phyloP scores from a whole-genome alignment of 1,284 basidiomycete genomes.

The Gymnopus androsaceus region DNA sequence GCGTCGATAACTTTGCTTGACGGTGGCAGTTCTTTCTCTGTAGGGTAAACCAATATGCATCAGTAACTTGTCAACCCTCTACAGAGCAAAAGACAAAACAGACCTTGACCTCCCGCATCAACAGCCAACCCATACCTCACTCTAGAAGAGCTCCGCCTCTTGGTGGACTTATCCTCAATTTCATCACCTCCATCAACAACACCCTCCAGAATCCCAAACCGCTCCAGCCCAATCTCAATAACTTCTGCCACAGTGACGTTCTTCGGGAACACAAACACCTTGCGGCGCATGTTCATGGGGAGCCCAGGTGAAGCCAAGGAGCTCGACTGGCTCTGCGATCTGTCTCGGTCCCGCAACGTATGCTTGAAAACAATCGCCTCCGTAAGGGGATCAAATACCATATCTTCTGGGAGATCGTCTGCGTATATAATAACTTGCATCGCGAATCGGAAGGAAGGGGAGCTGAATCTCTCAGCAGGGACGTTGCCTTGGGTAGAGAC shows the following conservation, averaged over 20 bases:
- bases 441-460: constrained; percentile 81
- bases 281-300: constrained; percentile 62
- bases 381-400: constrained; percentile 89
- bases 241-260: constrained; percentile 96
- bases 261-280: constrained; percentile 86
- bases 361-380: constrained; percentile 88
- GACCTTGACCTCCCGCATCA: constrained; percentile 65
- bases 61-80: constrained; percentile 18
- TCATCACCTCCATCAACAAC: constrained; percentile 98
- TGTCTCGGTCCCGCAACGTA: constrained; percentile 54
- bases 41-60: neutral
- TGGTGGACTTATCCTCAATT: constrained; percentile 87
- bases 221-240: constrained; percentile 87
- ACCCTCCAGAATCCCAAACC: constrained; percentile 92
- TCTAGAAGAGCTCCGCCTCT: constrained; percentile 74
- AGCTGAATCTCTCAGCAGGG: constrained; percentile 72
- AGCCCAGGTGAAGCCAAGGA: too few relatives aligned
- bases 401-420: constrained; percentile 89
- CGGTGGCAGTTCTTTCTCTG: constrained; percentile 77
- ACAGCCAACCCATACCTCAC: constrained; percentile 81
- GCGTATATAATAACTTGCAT: constrained; percentile 86
- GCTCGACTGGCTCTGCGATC: constrained; percentile 33
- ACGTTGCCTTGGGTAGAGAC: constrained; percentile 40
- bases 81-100: constrained; percentile 6
- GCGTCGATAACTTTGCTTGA: constrained; percentile 85